Evolutionary conservation across 2,329 filamentous ascomycete genomes (phyloP), one percentile per base, ranked within the genome.

Genomic region (Sporothrix variecibatus): DNA sequence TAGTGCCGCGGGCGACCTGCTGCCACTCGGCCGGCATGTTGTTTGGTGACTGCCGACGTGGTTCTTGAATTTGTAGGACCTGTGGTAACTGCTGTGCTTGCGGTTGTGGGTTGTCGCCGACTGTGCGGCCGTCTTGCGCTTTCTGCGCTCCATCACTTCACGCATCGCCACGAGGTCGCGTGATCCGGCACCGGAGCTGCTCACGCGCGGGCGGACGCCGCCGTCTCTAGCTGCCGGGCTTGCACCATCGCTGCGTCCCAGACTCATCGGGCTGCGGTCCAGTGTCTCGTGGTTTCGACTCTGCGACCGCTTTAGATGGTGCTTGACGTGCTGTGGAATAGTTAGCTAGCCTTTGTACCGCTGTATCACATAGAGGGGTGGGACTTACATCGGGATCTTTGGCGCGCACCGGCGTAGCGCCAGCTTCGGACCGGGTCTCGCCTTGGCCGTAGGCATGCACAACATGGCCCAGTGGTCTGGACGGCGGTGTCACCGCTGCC

Each of bases 81-180:
- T 43, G 40, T 49, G 15, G 43, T 15, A 15, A 12, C 15, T 49
- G 43, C 2, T 17, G 43, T 20, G 43, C 43, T 9, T 23, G 51
- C 23, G 7, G 51, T 9, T 23, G 12, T 0, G 51, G 23, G 3
- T 56, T n/a, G n/a, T 2, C 51, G 23, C 11, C 23, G 51, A 26
- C 26, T 23, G 51, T 28, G 23, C 46, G 23, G 67, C n/a, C 20
- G 26, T 40, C 64, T 75, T 74, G 15, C 64, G 62, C 62, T 70
- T 17, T 26, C 72, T 40, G 9, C 74, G 74, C 31, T 70, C 67
- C 56, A 75, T 53, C 15, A 76, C 38, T 15, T 75, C 75, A 17
- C 65, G 51, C 46, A 76, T 68, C 6, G 70, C 73, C 58, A 70
- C 2, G 12, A 73, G 11, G 53, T 76, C 75, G 6, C 74, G 71